phyloP scores from a whole-genome alignment of 2,329 filamentous ascomycete species.

The Pseudogymnoascus sp. region DNA sequence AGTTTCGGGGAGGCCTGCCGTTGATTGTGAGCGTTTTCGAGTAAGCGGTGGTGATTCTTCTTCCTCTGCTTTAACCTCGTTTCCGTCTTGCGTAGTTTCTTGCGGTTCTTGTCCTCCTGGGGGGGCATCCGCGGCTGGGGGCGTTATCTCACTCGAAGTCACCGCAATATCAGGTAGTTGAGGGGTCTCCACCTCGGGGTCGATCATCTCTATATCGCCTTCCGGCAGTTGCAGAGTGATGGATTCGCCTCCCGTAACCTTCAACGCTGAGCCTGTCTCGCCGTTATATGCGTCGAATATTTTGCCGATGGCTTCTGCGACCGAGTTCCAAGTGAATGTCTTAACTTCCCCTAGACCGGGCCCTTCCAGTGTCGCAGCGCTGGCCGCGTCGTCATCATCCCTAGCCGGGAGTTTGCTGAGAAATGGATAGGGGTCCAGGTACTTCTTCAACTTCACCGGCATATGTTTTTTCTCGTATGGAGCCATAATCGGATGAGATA shows the following conservation, averaged over 20 bases:
- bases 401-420: conserved; percentile 26
- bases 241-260: conserved; percentile 1
- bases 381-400: neutral
- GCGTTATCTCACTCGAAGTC: neutral
- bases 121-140: neutral
- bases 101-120: neutral
- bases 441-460: conserved; percentile 42
- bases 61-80: neutral
- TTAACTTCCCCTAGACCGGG: conserved; percentile 11
- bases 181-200: neutral
- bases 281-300: conserved; percentile 12
- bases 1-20: conserved; percentile 48
- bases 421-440: conserved; percentile 55
- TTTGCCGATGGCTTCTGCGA: conserved; percentile 23
- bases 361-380: neutral
- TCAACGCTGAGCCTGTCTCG: neutral
- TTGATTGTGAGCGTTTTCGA: conserved; percentile 55
- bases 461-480: conserved; percentile 48
- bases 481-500: conserved; percentile 53
- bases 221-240: conserved; percentile 21
- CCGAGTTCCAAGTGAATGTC: conserved; percentile 21
- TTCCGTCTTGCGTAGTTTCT: neutral
- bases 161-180: neutral
- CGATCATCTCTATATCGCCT: conserved; percentile 7
- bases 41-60: conserved; percentile 24